Percentiles rank a stretch among this genome's conserved stretches.
Conservation (phyloP, 257 asterid species). For the Salvia splendens region DNA sequence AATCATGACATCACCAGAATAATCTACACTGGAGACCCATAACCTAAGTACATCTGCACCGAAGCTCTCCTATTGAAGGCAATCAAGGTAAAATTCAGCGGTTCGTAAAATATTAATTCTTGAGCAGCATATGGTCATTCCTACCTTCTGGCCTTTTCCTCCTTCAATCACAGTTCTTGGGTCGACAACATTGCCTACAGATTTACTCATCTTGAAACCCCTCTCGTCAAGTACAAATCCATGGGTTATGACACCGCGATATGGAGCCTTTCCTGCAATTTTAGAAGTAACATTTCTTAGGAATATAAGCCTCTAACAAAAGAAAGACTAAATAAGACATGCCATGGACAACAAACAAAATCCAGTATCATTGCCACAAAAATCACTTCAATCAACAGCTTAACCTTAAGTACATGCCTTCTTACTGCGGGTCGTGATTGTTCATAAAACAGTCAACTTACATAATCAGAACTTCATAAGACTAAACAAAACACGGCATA, state of each 20-base stretch:
- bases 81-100: conserved; percentile 32
- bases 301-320: conserved; percentile 12
- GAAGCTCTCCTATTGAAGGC: conserved; percentile 68
- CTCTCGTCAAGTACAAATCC: conserved; percentile 97
- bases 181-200: conserved; percentile 94
- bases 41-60: conserved; percentile 98
- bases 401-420: conserved; percentile 15
- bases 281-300: conserved; percentile 18
- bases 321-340: background rate
- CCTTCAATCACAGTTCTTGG: conserved; percentile 91
- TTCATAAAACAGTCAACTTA: background rate
- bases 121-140: conserved; percentile 1
- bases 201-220: conserved; percentile 98
- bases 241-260: conserved; percentile 80
- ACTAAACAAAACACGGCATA: background rate
- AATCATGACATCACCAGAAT: conserved; percentile 79
- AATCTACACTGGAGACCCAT: conserved; percentile 98
- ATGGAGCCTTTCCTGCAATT: conserved; percentile 89
- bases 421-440: background rate
- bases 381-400: conserved; percentile 6
- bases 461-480: background rate
- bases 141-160: conserved; percentile 78
- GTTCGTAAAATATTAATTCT: conserved; percentile 15
- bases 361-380: conserved; percentile 1
- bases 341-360: background rate